Base-by-base conservation (phyloP, 306 rosid species). In the Macrotyloma uniflorum region DNA sequence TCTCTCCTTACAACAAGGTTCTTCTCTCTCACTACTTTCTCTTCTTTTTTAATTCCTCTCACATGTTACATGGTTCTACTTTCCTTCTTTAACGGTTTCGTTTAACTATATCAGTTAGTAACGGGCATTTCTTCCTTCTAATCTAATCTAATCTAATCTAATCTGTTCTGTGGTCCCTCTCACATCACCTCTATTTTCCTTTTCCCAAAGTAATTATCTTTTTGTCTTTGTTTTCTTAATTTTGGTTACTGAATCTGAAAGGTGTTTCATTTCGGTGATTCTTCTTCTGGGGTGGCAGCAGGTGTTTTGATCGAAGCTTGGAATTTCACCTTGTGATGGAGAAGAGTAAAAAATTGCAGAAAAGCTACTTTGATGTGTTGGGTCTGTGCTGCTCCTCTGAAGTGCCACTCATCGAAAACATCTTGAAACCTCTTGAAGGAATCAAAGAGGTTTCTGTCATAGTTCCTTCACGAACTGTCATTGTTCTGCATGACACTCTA, bases 321-420 rank as follows among this genome's bases (percentile, higher is more conserved):
- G 33, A 18, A 58, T 4, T 50, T 26, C 2, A 22, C 1, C 43
- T 36, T 8, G 20, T 10, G 1, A 91, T 89, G 91, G 73, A 57
- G 62, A 45, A 38, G 24, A 77, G 5, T 50, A 88, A 78, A 51
- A 83, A 65, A 79, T n/a, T 87, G 64, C 89, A 93, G 81, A 93
- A 85, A 54, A 96, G 91, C 82, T 91, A 96, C 70, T 93, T 93
- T 53, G 98, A 96, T 50, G 99, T 96, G 43, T 13, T 96, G 75
- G 99, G 99, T 0, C 30, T 96, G 23, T 96, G 99, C 42, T 96
- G 99, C 23, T 86, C 99, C 0, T 96, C 99, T 0, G 99, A 96
- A 75, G 90, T 93, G 1, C 93, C 97, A 2, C 19, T 93, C 18
- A 79, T 96, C 1, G 91, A 93, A 61, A 91, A 90, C 64, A 89